Evolutionary conservation across 2,329 filamentous ascomycete genomes (phyloP).

Genomic region (Sporothrix variecibatus): DNA sequence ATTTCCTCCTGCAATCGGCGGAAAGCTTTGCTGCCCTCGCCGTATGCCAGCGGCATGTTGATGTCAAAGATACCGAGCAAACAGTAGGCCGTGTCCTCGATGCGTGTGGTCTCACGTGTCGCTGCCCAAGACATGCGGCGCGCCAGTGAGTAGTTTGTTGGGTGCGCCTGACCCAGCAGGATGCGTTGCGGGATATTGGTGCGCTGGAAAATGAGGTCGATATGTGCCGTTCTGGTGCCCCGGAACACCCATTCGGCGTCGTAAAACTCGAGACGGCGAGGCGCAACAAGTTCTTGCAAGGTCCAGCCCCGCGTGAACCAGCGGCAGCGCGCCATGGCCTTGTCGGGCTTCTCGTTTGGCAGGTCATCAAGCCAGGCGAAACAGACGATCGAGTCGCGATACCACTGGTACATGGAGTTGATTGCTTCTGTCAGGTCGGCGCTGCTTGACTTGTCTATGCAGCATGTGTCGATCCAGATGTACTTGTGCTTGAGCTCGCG

Average conservation of each 20-base stretch:
- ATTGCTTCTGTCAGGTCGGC: slow-evolving; percentile 31
- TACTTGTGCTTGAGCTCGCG: slow-evolving; percentile 10
- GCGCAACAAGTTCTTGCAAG: slow-evolving; percentile 65
- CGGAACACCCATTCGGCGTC: slow-evolving; percentile 35
- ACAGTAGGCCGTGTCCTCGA: slow-evolving; percentile 33
- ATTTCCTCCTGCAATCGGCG: slow-evolving; percentile 32
- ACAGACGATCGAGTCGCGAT: slow-evolving; percentile 26
- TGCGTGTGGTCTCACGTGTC: slow-evolving; percentile 25
- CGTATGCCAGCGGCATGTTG: slow-evolving; percentile 32
- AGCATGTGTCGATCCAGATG: slow-evolving; percentile 34
- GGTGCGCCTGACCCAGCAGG: slow-evolving; percentile 22
- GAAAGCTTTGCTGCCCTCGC: slow-evolving; percentile 31
- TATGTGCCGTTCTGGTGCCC: slow-evolving; percentile 33
- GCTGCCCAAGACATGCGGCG: slow-evolving; percentile 32
- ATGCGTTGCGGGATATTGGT: slow-evolving; percentile 33
- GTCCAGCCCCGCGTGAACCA: slow-evolving; percentile 56
- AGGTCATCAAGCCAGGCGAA: slow-evolving; percentile 25
- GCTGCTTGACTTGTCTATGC: slow-evolving; percentile 31
- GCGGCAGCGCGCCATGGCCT: slow-evolving; percentile 23
- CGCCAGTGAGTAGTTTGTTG: slow-evolving; percentile 27
- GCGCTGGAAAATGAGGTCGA: slow-evolving; percentile 25
- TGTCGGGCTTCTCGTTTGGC: background rate
- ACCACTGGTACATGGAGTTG: slow-evolving; percentile 33
- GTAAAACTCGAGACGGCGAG: slow-evolving; percentile 37
- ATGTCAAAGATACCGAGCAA: slow-evolving; percentile 32